Evolutionary conservation across 441 rosid species (phyloP), one percentile per base, ranked within the genome.

Genomic region (Manihot esculenta): DNA sequence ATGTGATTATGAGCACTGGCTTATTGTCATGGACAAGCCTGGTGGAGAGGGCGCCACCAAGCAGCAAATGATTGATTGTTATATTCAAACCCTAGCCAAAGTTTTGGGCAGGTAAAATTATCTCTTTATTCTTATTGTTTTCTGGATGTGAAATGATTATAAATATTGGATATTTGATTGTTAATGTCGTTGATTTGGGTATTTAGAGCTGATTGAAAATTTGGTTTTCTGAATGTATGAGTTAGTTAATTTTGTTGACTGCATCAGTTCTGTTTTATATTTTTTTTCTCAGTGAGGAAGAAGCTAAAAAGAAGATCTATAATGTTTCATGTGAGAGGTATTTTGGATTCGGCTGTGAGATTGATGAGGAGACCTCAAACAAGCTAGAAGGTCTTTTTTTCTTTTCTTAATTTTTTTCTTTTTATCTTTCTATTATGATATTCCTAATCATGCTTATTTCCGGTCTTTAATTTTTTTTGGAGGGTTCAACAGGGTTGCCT

Each of bases 1-100:
- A 0, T 91, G 98, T 59, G 99, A 95, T 63, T 95, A 92, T 64
- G 82, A 89, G 77, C 99, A 92, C 82, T 94, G 98, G 98, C 98
- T 94, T 35, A 94, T 93, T 51, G 93, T 95, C 24, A 95, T 93
- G 89, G 97, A 95, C 47, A 92, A 95, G 75, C 94, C 98, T 13
- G 97, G 99, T 3, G 97, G 97, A 0, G 97, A 92, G 65, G 87
- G 84, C 0, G 93, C 97, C 17, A 81, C 84, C 18, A 95, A 95
- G 81, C 91, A 95, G 85, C 88, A 93, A 76, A 95, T 95, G 99
- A 88, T 95, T 57, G 98, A 95, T 74, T 87, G 93, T 24, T 95
- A 95, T 27, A 50, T 95, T 58, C 73, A 93, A 83, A 93, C 98
- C 38, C 77, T 91, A 7, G 93, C 98, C 38, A 84, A 88, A 78